Evolutionary conservation across 225 moss, liverwort and hornwort species (phyloP).

Genomic region (Rhytidiadelphus loreus): DNA sequence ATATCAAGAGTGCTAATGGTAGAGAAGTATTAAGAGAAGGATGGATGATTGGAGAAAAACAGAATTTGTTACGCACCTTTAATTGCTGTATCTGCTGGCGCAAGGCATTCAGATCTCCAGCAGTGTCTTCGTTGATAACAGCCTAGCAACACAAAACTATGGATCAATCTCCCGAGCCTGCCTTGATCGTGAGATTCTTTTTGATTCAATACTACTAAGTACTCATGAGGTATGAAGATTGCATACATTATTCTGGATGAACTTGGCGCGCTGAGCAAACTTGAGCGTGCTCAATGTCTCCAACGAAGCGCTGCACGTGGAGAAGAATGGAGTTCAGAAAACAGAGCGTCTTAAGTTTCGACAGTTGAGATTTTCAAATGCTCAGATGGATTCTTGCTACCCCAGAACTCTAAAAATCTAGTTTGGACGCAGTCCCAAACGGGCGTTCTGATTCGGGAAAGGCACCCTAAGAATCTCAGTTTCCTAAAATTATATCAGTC

Average conservation of each 20-base stretch:
- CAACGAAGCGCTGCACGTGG: conserved; percentile 44
- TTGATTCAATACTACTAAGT: neutral
- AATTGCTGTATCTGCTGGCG: conserved; percentile 74
- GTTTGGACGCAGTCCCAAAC: neutral
- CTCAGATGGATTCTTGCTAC: neutral
- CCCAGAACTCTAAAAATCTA: neutral
- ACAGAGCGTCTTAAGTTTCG: neutral
- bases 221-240: neutral
- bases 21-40: neutral
- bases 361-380: neutral
- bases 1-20: neutral
- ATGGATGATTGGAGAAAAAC: neutral
- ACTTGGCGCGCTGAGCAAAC: conserved; percentile 69
- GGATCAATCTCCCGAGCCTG: neutral
- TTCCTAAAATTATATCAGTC: neutral
- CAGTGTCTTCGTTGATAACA: conserved; percentile 72
- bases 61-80: conserved; percentile 32
- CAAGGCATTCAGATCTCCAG: conserved; percentile 71
- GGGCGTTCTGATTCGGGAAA: neutral
- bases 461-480: neutral
- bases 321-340: neutral
- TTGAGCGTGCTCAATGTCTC: conserved; percentile 90
- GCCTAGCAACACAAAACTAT: conserved; percentile 30
- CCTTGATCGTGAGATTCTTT: neutral
- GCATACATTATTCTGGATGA: conserved; percentile 40